Evolutionary conservation across 139 green algal genomes (phyloP).

Genomic region (Nannochloris sp.): DNA sequence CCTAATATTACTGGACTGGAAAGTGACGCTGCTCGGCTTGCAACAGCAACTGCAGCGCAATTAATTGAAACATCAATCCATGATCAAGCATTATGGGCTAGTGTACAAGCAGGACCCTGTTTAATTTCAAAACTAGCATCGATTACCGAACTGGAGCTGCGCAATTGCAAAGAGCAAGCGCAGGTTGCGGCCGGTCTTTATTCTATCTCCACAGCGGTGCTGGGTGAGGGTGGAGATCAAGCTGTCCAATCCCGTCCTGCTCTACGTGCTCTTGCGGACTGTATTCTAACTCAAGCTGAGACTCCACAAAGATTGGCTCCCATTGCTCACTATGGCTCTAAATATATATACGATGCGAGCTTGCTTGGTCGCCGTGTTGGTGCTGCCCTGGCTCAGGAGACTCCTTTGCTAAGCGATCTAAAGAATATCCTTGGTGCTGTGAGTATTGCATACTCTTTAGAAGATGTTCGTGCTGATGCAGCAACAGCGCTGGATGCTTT

Average conservation of each 20-base stretch:
- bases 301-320: neutral
- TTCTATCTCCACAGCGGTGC: neutral
- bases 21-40: neutral
- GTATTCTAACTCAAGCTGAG: neutral
- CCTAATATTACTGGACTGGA: neutral
- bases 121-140: neutral
- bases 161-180: neutral
- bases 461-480: constrained; percentile 21
- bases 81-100: neutral
- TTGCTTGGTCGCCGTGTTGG: constrained; percentile 6
- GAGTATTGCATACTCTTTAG: constrained; percentile 21
- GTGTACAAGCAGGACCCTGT: neutral
- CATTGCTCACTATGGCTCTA: neutral
- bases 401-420: constrained; percentile 22
- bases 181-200: neutral
- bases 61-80: neutral
- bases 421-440: neutral
- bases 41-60: constrained; percentile 1
- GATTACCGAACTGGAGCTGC: neutral
- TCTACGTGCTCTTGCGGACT: constrained; percentile 2
- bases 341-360: constrained; percentile 9
- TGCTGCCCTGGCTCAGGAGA: neutral
- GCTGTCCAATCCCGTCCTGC: neutral
- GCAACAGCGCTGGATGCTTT: constrained; percentile 13
- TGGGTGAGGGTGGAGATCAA: neutral